Base-by-base conservation (phyloP, 1,284 basidiomycete genomes). In the Cystobasidium sp. region DNA sequence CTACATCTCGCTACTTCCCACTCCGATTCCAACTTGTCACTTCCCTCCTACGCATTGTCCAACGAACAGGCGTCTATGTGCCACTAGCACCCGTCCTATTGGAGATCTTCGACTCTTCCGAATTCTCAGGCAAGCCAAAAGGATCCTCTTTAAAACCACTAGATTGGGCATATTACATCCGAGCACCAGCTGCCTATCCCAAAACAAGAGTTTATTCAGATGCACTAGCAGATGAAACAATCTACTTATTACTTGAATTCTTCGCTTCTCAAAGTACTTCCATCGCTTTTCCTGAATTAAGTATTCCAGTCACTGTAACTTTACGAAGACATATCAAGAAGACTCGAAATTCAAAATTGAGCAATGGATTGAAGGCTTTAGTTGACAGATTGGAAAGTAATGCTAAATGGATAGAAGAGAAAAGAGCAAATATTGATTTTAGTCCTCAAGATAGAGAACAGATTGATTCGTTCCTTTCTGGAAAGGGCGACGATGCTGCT, bases 201-300 rank as follows among this genome's bases (percentile, higher is more conserved):
- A 92, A 91, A 80, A 98, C 96, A 1, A 88, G 91, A 18, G 88
- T 96, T 43, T 95, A 95, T 83, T 86, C 88, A 72, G 94, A 96
- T 80, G 89, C 88, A 6, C 83, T 98, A 43, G 87, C 89, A 1
- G 94, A 97, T 73, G 97, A 98, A 82, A 85, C 89, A 20, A 82
- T 87, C 6, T 94, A 88, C 82, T 83, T 94, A 20, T 85, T 97
- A 53, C 89, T 90, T 10, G 92, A 96, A 82, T 94, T 91, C 88
- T 84, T 84, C 75, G 82, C 87, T 87, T 69, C 84, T 83, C 75
- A 91, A 85, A 80, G 84, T 81, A 84, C 76, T 0, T 92, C 91
- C 82, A 90, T 98, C 72, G 93, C 93, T 0, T 97, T 97, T 84
- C 96, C 96, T 1, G 97, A 99, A 84, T 85, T 97, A 67, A 86